These are phyloP conservation scores for Passalora sequoiae DNA, from an alignment of 2,329 filamentous ascomycete species.

Conservation along the genomic window DNA sequence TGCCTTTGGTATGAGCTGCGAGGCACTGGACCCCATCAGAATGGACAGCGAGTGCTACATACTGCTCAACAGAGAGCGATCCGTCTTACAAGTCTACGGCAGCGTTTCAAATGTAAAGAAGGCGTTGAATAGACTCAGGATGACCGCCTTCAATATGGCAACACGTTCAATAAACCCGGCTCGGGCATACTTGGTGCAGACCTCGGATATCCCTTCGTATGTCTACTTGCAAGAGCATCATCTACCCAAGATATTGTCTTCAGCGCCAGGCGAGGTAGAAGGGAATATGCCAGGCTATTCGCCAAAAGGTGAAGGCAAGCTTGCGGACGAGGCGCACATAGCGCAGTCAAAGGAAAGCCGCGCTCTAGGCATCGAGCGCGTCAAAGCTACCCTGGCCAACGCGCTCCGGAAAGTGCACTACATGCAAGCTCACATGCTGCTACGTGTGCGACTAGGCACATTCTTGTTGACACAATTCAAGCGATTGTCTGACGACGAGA, in stretches of 20 bases:
- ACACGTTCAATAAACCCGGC: constrained; percentile 24
- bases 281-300: constrained; percentile 5
- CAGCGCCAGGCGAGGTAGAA: not conserved
- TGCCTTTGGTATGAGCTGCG: constrained; percentile 39
- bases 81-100: constrained; percentile 32
- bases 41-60: constrained; percentile 38
- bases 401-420: constrained; percentile 31
- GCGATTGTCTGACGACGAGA: constrained; percentile 14
- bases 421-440: constrained; percentile 31
- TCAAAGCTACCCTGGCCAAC: constrained; percentile 21
- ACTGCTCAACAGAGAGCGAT: constrained; percentile 31
- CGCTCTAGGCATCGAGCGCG: constrained; percentile 8
- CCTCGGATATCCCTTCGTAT: constrained; percentile 10
- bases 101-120: constrained; percentile 23
- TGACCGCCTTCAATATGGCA: constrained; percentile 37
- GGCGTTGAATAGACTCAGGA: constrained; percentile 35
- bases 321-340: not conserved
- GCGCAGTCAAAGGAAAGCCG: not conserved
- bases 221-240: constrained; percentile 19
- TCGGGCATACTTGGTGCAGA: constrained; percentile 27
- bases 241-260: constrained; percentile 4
- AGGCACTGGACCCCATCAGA: constrained; percentile 44
- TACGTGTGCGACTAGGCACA: constrained; percentile 35
- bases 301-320: constrained; percentile 13
- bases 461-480: constrained; percentile 29